Conservation (phyloP, 306 rosid genomes). For the Bauhinia variegata region DNA sequence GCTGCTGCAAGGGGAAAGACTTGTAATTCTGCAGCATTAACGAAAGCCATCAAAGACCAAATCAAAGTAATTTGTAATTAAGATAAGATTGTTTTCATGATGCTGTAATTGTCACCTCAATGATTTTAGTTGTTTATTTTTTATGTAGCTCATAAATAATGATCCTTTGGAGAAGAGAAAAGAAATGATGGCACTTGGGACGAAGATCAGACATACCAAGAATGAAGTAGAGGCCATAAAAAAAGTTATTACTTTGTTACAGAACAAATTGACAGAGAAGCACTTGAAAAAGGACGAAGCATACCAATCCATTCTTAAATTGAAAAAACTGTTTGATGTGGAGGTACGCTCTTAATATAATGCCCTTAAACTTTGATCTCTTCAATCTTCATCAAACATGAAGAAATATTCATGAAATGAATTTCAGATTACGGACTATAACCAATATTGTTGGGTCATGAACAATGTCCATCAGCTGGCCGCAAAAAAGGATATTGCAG, state of each 20-base stretch:
- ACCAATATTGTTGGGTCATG: constrained; percentile 23
- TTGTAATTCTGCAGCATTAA: constrained; percentile 4
- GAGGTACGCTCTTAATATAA: constrained; percentile 10
- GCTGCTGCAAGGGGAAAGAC: constrained; percentile 4
- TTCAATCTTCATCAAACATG: background rate
- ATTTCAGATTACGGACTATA: constrained; percentile 26
- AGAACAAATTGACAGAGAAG: constrained; percentile 11
- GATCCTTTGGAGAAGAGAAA: constrained; percentile 13
- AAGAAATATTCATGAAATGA: background rate
- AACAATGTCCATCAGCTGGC: constrained; percentile 22
- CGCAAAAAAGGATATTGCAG: constrained; percentile 23
- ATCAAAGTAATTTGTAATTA: constrained; percentile 21
- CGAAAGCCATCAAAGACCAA: constrained; percentile 16
- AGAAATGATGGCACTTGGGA: background rate
- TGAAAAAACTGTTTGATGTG: constrained; percentile 8
- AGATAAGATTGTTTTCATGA: background rate
- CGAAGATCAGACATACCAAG: background rate
- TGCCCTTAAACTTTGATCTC: too few species aligned
- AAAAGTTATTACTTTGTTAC: background rate
- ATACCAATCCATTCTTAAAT: constrained; percentile 29
- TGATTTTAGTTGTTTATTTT: background rate
- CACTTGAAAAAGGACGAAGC: constrained; percentile 20
- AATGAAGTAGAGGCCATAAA: constrained; percentile 1
- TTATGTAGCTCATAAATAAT: constrained; percentile 7
- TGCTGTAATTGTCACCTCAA: background rate